Conservation (phyloP, 169 alveolate species). For the Besnoitia besnoiti region DNA sequence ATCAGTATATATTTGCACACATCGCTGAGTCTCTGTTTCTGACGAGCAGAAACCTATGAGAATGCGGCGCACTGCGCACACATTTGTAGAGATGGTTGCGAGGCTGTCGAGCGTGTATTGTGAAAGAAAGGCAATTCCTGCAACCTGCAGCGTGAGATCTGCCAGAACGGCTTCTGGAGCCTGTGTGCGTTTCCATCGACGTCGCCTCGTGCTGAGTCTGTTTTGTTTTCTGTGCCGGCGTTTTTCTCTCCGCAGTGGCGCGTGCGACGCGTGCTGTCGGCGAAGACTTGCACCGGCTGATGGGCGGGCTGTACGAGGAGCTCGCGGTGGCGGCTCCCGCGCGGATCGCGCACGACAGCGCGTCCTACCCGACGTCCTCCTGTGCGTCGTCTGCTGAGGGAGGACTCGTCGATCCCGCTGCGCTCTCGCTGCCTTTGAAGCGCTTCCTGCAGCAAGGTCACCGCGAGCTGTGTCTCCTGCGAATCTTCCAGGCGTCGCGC, state of each 20-base stretch:
- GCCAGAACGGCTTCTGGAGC: not conserved
- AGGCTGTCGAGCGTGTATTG: too few species aligned
- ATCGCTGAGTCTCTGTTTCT: too few species aligned
- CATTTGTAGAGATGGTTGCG: too few species aligned
- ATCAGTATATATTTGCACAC: too few species aligned
- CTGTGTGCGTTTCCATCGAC: not conserved
- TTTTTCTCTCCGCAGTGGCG: not conserved
- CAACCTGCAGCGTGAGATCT: too few species aligned
- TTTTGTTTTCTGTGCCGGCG: not conserved
- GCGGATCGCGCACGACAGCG: not conserved
- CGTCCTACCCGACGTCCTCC: not conserved
- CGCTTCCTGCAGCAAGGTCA: not conserved
- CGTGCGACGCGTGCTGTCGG: not conserved
- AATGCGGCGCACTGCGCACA: too few species aligned
- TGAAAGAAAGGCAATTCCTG: too few species aligned
- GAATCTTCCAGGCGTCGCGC: not conserved
- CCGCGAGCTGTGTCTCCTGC: constrained; percentile 16
- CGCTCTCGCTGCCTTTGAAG: not conserved
- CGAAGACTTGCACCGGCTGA: not conserved
- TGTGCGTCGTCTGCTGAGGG: not conserved
- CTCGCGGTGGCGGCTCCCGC: constrained; percentile 7
- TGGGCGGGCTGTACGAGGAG: not conserved
- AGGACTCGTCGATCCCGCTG: not conserved
- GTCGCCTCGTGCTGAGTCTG: too few species aligned
- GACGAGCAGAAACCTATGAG: too few species aligned